These are phyloP conservation scores for Populus simonii DNA, from an alignment of 345 rosid species.

Conservation along the genomic window DNA sequence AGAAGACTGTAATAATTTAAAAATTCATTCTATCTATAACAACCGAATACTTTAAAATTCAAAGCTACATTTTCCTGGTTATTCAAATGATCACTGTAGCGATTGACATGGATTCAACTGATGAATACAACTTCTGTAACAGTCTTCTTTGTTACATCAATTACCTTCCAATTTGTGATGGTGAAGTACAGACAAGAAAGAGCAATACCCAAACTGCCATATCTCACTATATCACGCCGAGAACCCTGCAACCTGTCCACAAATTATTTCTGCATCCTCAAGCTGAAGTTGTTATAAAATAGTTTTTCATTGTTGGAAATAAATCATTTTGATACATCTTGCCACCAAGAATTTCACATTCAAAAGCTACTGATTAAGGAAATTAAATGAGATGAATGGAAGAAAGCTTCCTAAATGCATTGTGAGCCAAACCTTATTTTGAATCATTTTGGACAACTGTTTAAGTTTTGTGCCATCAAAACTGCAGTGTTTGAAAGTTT, in stretches of 20 bases:
- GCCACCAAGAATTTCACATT: too few relatives aligned
- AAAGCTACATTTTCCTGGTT: not conserved
- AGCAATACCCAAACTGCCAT: conserved; percentile 79
- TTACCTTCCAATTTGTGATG: conserved; percentile 75
- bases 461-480: too few relatives aligned
- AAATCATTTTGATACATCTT: too few relatives aligned
- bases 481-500: too few relatives aligned
- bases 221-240: conserved; percentile 76
- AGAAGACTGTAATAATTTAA: not conserved
- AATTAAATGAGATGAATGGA: too few relatives aligned
- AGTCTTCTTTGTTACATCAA: not conserved
- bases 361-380: too few relatives aligned
- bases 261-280: conserved; percentile 72
- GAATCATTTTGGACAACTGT: too few relatives aligned
- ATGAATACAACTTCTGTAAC: not conserved
- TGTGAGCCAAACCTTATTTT: too few relatives aligned
- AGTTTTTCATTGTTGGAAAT: conserved; percentile 13
- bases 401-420: too few relatives aligned
- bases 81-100: not conserved
- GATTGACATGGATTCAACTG: not conserved
- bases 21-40: not conserved
- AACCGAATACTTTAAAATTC: not conserved
- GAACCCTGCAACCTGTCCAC: conserved; percentile 93
- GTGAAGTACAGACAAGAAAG: conserved; percentile 64
- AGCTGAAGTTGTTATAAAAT: conserved; percentile 30